phyloP scores from a whole-genome alignment of 306 rosid genomes.

The Gleditsia sinensis region DNA sequence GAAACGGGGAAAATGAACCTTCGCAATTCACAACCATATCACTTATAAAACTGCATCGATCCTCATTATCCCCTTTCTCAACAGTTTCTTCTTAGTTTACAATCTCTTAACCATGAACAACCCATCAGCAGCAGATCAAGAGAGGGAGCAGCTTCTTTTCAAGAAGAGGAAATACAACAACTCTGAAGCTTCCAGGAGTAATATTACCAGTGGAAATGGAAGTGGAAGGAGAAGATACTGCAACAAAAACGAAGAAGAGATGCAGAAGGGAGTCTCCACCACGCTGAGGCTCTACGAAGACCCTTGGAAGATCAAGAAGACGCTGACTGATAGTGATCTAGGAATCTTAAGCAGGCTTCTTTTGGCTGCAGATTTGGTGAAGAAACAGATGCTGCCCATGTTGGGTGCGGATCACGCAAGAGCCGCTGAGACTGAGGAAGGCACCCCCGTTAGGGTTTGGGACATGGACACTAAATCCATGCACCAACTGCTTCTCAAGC shows the following conservation, averaged over 20 bases:
- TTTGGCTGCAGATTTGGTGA: constrained; percentile 34
- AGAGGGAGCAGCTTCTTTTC: constrained; percentile 2
- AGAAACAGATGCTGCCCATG: constrained; percentile 37
- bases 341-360: constrained; percentile 44
- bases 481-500: constrained; percentile 38
- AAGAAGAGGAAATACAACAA: constrained; percentile 33
- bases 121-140: background rate
- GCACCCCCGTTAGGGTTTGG: constrained; percentile 26
- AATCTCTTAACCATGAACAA: too few species aligned
- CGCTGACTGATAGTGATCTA: constrained; percentile 38
- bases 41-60: too few species aligned
- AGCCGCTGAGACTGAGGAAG: constrained; percentile 33
- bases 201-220: too few species aligned
- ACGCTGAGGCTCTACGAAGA: constrained; percentile 37
- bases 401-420: constrained; percentile 16
- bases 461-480: constrained; percentile 39
- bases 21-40: too few species aligned
- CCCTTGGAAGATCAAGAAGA: constrained; percentile 46
- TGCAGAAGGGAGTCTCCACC: constrained; percentile 31
- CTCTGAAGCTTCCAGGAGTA: background rate
- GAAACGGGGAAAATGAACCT: too few species aligned
- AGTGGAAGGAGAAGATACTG: constrained; percentile 28
- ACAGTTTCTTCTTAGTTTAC: too few species aligned
- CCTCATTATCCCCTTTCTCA: too few species aligned
- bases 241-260: constrained; percentile 26